Evolutionary conservation across 106 monocot genomes (phyloP).

Genomic region (Platanthera guangdongensis): DNA sequence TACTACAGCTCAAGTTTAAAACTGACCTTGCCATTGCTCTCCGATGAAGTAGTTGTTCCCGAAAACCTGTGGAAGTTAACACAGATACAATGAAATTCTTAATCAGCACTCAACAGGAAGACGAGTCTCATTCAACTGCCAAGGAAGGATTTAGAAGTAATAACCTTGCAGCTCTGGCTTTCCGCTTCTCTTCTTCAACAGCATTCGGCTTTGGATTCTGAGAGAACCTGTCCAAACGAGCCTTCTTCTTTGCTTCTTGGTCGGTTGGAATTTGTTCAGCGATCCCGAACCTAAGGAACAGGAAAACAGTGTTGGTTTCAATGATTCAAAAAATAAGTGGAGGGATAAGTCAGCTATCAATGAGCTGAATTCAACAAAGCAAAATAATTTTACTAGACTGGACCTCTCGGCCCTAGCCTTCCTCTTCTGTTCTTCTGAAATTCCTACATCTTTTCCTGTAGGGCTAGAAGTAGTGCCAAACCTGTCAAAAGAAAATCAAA

Average conservation of each 20-base stretch:
- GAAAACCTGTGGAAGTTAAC: constrained; percentile 24
- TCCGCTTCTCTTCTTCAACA: constrained; percentile 58
- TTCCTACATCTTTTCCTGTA: constrained; percentile 9
- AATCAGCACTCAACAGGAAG: background rate
- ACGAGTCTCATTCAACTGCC: background rate
- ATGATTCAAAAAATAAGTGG: background rate
- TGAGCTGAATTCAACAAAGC: background rate
- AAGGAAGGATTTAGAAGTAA: background rate
- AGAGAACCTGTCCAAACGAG: constrained; percentile 41
- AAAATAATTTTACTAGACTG: background rate
- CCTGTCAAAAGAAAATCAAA: constrained; percentile 3
- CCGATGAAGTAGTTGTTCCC: constrained; percentile 15
- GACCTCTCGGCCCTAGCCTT: constrained; percentile 30
- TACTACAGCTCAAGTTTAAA: constrained; percentile 1
- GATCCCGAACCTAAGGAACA: constrained; percentile 32
- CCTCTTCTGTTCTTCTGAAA: constrained; percentile 29
- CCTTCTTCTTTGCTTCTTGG: constrained; percentile 61
- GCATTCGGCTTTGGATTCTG: constrained; percentile 12
- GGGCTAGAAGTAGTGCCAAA: constrained; percentile 13
- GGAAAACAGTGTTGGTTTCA: background rate
- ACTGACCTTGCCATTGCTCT: constrained; percentile 18
- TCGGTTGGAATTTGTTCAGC: constrained; percentile 16
- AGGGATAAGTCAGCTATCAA: background rate
- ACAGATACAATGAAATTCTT: background rate
- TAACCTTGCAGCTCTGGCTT: constrained; percentile 58